Evolutionary conservation across 140 eudicot species (phyloP).

Genomic region (Bidens hawaiensis): DNA sequence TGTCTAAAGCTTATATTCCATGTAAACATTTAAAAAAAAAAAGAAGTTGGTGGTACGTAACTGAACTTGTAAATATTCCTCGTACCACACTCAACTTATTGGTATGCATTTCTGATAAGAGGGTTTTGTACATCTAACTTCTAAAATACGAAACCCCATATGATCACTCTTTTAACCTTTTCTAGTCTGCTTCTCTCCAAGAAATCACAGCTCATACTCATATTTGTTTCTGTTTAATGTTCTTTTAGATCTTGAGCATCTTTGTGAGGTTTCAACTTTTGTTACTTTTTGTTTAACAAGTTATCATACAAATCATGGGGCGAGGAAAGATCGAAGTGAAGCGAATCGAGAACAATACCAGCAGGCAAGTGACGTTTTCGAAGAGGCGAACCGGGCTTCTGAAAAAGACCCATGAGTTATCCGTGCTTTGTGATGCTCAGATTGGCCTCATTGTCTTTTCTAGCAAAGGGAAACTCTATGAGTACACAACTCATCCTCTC

Average conservation of each 20-base stretch:
- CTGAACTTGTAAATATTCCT: background rate
- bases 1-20: too few species aligned
- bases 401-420: conserved; percentile 64
- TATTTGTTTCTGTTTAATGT: background rate
- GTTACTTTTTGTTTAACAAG: background rate
- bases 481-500: conserved; percentile 50
- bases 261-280: background rate
- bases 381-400: conserved; percentile 52
- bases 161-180: conserved; percentile 21
- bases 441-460: conserved; percentile 68
- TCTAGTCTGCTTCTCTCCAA: conserved; percentile 15
- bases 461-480: conserved; percentile 59
- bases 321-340: conserved; percentile 68
- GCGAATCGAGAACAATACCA: conserved; percentile 70
- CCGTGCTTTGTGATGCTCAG: conserved; percentile 72
- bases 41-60: conserved; percentile 1
- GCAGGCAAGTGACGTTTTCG: conserved; percentile 71
- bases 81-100: conserved; percentile 22
- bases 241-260: conserved; percentile 15
- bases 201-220: conserved; percentile 6
- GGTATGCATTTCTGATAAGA: conserved; percentile 7
- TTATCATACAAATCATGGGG: conserved; percentile 32
- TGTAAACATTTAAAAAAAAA: conserved; percentile 12
- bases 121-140: conserved; percentile 23
- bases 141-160: conserved; percentile 16